Evolutionary conservation across 2,329 filamentous ascomycete genomes (phyloP).

Genomic region (Trichocomaceae sp.): DNA sequence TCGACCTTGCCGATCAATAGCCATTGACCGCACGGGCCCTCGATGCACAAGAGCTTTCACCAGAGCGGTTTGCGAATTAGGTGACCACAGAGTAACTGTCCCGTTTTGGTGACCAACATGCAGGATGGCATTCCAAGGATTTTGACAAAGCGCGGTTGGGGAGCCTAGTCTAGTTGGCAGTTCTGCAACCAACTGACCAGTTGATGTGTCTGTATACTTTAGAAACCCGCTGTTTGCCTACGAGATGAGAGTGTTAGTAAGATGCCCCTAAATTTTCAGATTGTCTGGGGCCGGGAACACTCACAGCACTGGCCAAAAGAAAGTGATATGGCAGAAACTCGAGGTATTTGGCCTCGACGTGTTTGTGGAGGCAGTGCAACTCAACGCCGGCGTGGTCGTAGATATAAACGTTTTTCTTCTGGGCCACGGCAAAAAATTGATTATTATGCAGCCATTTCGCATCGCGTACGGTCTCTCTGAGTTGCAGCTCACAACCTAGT

Average conservation of each 20-base stretch:
- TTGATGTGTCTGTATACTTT: slow-evolving; percentile 93
- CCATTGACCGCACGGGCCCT: slow-evolving; percentile 78
- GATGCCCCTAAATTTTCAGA: not conserved
- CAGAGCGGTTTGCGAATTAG: slow-evolving; percentile 76
- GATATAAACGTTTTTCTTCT: slow-evolving; percentile 96
- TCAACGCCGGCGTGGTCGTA: slow-evolving; percentile 90
- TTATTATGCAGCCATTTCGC: slow-evolving; percentile 91
- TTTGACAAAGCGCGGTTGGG: slow-evolving; percentile 77
- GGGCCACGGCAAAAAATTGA: slow-evolving; percentile 85
- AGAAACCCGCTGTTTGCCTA: slow-evolving; percentile 73
- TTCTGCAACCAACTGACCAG: slow-evolving; percentile 80
- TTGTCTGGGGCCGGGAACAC: slow-evolving; percentile 26
- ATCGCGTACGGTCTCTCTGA: slow-evolving; percentile 85
- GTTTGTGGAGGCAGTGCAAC: slow-evolving; percentile 82
- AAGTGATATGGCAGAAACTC: slow-evolving; percentile 97
- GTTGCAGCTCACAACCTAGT: slow-evolving; percentile 81
- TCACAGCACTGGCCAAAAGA: slow-evolving; percentile 74
- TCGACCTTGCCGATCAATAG: slow-evolving; percentile 78
- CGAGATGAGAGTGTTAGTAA: slow-evolving; percentile 1
- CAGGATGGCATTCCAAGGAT: slow-evolving; percentile 84
- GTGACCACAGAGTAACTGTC: slow-evolving; percentile 90
- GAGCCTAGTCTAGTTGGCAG: slow-evolving; percentile 77
- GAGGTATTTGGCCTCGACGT: slow-evolving; percentile 85
- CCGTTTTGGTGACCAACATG: slow-evolving; percentile 94
- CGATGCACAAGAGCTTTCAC: slow-evolving; percentile 87